Percentiles rank a stretch among this genome's conserved stretches.
These are phyloP conservation scores for Coemansia sp. DNA, from an alignment of 192 early-diverging fungal species.

Conservation along the genomic window DNA sequence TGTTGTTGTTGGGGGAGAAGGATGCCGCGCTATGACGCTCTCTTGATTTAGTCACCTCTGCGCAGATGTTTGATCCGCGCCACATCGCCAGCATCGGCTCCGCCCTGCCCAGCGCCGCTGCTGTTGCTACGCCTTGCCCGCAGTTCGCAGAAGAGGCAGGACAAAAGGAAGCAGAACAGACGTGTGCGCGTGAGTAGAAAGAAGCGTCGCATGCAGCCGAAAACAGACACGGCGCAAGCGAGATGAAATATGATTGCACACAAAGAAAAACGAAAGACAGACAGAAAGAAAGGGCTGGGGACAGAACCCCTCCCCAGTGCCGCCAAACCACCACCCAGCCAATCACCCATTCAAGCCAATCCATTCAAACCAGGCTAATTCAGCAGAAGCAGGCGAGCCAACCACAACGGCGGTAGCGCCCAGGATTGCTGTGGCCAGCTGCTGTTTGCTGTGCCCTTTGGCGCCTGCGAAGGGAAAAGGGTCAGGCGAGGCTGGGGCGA, in stretches of 20 bases:
- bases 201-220: too few species aligned
- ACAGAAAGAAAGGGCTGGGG: not conserved
- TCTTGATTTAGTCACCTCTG: not conserved
- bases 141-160: not conserved
- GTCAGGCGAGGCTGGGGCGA: too few species aligned
- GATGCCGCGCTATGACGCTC: not conserved
- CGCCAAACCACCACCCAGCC: not conserved
- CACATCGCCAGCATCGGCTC: not conserved
- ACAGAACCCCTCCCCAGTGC: not conserved
- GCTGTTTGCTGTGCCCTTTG: too few species aligned
- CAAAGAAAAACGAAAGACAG: not conserved
- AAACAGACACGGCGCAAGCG: not conserved
- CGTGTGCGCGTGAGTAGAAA: not conserved
- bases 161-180: not conserved
- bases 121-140: too few species aligned
- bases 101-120: too few species aligned
- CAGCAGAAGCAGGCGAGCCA: not conserved
- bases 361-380: not conserved
- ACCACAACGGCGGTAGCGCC: not conserved
- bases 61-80: conserved; percentile 3
- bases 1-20: not conserved
- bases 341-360: not conserved
- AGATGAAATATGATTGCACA: conserved; percentile 2
- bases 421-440: not conserved
- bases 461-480: too few species aligned